Percentiles rank a stretch among this genome's conserved stretches.
phyloP scores from a whole-genome alignment of 176 grass and related monocot genomes.

The Melocanna baccifera region DNA sequence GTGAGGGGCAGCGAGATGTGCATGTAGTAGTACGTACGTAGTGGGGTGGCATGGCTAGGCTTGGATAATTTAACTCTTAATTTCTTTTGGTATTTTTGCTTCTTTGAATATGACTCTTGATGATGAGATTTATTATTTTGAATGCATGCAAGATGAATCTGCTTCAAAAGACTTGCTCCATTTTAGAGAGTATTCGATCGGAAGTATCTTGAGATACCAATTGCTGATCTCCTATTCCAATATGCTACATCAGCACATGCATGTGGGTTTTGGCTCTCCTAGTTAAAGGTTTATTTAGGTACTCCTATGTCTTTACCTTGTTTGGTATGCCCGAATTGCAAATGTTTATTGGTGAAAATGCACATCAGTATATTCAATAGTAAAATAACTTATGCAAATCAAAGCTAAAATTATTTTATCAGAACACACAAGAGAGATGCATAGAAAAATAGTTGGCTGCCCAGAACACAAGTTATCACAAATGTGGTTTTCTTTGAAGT shows the following conservation, averaged over 20 bases:
- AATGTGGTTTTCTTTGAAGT: background rate
- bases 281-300: background rate
- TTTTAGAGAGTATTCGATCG: background rate
- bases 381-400: background rate
- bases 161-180: background rate
- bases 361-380: too few species aligned
- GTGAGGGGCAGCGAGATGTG: conserved; percentile 54
- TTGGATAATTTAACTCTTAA: conserved; percentile 23
- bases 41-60: background rate
- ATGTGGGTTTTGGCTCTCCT: background rate
- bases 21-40: conserved; percentile 37
- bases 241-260: background rate
- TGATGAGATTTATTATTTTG: conserved; percentile 39
- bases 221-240: background rate
- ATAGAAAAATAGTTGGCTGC: background rate
- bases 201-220: background rate
- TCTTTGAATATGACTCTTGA: conserved; percentile 23
- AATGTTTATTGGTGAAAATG: too few species aligned
- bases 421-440: background rate
- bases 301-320: too few species aligned
- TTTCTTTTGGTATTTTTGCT: conserved; percentile 33
- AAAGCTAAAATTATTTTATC: background rate
- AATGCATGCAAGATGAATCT: background rate
- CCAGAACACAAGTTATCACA: background rate
- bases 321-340: too few species aligned